Evolutionary conservation across 345 rosid genomes (phyloP), one percentile per base, ranked within the genome.

Genomic region (Aegle marmelos): DNA sequence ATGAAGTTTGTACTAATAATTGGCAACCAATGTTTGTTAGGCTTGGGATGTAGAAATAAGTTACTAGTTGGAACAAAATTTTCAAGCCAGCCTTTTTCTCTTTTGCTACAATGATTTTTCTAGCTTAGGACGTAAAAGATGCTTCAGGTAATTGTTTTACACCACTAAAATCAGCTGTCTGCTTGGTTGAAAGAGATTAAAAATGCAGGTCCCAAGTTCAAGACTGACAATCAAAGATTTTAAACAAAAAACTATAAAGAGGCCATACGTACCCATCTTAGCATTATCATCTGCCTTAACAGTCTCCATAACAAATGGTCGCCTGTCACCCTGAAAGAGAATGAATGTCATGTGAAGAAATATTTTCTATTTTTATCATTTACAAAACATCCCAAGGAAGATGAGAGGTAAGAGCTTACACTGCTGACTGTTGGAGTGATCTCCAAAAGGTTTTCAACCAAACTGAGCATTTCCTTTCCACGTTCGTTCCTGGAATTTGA

Each of bases 281-380:
- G 98, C 99, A 82, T 80, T 60, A 79, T 95, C 99, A 76, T 93
- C 99, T 70, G 98, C 97, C 86, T 95, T 95, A 37, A 95, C 98
- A 14, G 98, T 95, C 89, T 95, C 96, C 87, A 91, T 86, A 67
- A 93, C 99, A 84, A 95, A 95, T 76, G 94, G 97, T 75, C 85
- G 85, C 28, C 99, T 85, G 64, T 87, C 79, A 70, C 99, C 99
- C 99, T 95, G 86, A 80, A 79, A 81, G 37, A 67, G 71, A 45
- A 70, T 21, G 27, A 54, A 6, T 28, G 16, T 36, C 37, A 4
- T 45, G 50, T 10, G 17, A 19, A 58, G 68, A 68, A 72, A 62
- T 76, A 21, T 67, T 45, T 39, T 27, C 19, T 41, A 53, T 28
- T 72, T 64, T 28, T 7, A 28, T 69, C 56, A 16, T 53, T 70